Percentiles rank a stretch among this genome's conserved stretches.
phyloP scores from a whole-genome alignment of 768 basidiomycete genomes.

The Russula griseocarnosa region DNA sequence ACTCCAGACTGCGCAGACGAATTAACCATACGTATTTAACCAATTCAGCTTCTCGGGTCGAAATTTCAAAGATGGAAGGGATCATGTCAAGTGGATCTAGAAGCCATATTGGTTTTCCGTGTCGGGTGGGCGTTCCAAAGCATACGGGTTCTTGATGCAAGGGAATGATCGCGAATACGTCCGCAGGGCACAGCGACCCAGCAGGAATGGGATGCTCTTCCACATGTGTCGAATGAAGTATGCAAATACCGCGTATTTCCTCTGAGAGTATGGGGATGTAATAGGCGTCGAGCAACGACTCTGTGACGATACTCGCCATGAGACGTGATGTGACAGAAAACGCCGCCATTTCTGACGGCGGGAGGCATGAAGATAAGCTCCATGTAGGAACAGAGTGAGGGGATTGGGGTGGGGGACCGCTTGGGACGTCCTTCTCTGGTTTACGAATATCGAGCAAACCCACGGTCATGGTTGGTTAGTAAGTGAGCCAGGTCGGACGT shows the following conservation, averaged over 20 bases:
- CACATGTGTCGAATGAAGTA: conserved; percentile 40
- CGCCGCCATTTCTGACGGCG: conserved; percentile 32
- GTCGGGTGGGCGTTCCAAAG: conserved; percentile 34
- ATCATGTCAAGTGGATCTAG: conserved; percentile 59
- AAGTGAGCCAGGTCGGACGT: not conserved
- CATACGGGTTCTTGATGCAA: conserved; percentile 47
- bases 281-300: conserved; percentile 43
- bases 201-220: conserved; percentile 36
- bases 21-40: conserved; percentile 6
- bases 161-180: conserved; percentile 48
- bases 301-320: conserved; percentile 48
- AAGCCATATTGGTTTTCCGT: conserved; percentile 44
- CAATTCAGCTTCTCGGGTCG: conserved; percentile 17
- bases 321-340: conserved; percentile 49
- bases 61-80: conserved; percentile 41
- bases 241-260: conserved; percentile 37
- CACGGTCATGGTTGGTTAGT: not conserved
- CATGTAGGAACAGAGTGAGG: conserved; percentile 9
- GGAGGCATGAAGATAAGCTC: conserved; percentile 10
- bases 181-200: conserved; percentile 37
- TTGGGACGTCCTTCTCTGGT: not conserved
- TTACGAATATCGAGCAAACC: not conserved
- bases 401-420: not conserved
- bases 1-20: not conserved
- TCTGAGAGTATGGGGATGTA: conserved; percentile 37